Evolutionary conservation across 352 stramenopile genomes (phyloP).

Genomic region (Plasmopara muralis): DNA sequence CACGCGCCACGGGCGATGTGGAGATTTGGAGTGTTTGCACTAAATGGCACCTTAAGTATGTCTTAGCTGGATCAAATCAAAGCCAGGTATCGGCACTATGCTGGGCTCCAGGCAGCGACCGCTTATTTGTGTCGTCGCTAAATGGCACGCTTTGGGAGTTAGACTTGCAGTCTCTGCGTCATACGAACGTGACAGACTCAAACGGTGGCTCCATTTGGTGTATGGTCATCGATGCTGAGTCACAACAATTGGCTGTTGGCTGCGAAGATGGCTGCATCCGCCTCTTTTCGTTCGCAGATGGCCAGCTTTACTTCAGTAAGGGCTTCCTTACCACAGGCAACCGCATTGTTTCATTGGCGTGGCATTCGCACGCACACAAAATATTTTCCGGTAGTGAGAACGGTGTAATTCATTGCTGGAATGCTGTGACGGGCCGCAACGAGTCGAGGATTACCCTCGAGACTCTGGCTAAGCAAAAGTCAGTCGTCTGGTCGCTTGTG

Average conservation of each 20-base stretch:
- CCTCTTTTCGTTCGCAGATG: conserved; percentile 72
- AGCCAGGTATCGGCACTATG: conserved; percentile 68
- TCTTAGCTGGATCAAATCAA: conserved; percentile 53
- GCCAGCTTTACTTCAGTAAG: conserved; percentile 79
- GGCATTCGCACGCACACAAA: conserved; percentile 58
- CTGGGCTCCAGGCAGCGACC: conserved; percentile 34
- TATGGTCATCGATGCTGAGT: conserved; percentile 62
- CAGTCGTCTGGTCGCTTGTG: conserved; percentile 86
- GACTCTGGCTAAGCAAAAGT: conserved; percentile 65
- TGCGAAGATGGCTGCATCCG: conserved; percentile 89
- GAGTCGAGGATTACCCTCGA: conserved; percentile 81
- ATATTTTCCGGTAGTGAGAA: conserved; percentile 84
- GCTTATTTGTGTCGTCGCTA: conserved; percentile 64
- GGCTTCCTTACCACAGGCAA: conserved; percentile 66
- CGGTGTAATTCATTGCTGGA: conserved; percentile 86
- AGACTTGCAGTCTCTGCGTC: conserved; percentile 59
- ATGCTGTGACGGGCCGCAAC: conserved; percentile 67
- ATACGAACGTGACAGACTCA: conserved; percentile 77
- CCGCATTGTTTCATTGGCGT: conserved; percentile 81
- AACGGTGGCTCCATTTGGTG: conserved; percentile 87
- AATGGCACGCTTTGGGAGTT: conserved; percentile 79
- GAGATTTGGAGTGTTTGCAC: conserved; percentile 62
- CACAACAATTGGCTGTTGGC: conserved; percentile 68
- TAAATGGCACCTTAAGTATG: conserved; percentile 71
- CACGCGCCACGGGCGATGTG: conserved; percentile 71